A percentile compares a stretch with the other conserved stretches of the same genome.
Evolutionary conservation across 1,284 basidiomycete species (phyloP).

Genomic region (Meripilus lineatus): DNA sequence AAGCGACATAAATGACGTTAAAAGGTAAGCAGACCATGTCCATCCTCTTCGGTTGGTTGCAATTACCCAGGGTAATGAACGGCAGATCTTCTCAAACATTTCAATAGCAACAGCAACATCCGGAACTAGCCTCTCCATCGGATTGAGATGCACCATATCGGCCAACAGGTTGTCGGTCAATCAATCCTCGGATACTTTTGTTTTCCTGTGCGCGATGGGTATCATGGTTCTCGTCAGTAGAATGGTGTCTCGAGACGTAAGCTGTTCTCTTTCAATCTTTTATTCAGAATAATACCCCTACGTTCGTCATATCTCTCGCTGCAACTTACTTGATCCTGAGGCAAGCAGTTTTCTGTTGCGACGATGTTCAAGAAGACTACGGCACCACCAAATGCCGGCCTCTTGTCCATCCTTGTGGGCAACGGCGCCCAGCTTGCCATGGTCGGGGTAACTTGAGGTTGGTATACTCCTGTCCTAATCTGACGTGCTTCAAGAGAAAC

Average conservation of each 20-base stretch:
- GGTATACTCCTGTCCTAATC: conserved; percentile 13
- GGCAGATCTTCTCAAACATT: too few species aligned
- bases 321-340: conserved; percentile 91
- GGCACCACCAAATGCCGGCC: conserved; percentile 81
- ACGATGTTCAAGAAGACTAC: conserved; percentile 97
- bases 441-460: conserved; percentile 84
- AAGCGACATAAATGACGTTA: too few species aligned
- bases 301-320: conserved; percentile 76
- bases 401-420: conserved; percentile 83
- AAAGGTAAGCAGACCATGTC: too few species aligned
- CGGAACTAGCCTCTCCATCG: too few species aligned
- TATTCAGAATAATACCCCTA: conserved; percentile 11
- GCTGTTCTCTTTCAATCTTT: conserved; percentile 38
- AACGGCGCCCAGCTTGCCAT: conserved; percentile 92
- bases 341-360: conserved; percentile 44
- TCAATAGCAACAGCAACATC: too few species aligned
- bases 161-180: too few species aligned
- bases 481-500: neutral
- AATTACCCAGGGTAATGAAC: too few species aligned
- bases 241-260: conserved; percentile 84
- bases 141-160: too few species aligned
- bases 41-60: too few species aligned
- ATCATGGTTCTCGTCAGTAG: conserved; percentile 86
- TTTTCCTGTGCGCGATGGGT: conserved; percentile 93
- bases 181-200: too few species aligned